phyloP scores from a whole-genome alignment of 2,329 filamentous ascomycete species.

The Colletotrichum sp. region DNA sequence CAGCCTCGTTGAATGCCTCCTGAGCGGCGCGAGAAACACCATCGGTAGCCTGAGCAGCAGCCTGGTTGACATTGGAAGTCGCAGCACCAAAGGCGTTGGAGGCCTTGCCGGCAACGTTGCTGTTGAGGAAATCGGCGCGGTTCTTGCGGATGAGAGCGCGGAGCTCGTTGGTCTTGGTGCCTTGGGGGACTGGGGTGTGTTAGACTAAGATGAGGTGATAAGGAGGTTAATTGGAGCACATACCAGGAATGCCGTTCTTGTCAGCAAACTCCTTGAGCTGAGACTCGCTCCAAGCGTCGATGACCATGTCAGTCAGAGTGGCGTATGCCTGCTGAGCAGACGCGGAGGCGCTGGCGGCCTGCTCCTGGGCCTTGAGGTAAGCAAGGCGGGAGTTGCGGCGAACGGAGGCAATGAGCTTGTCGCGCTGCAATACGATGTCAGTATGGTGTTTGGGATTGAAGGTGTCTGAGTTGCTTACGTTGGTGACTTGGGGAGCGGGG shows the following conservation, averaged over 20 bases:
- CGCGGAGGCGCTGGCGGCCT: conserved; percentile 63
- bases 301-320: conserved; percentile 79
- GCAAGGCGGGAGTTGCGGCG: conserved; percentile 89
- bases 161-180: conserved; percentile 88
- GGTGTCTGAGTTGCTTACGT: conserved; percentile 34
- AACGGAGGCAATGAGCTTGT: conserved; percentile 86
- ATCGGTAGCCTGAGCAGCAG: conserved; percentile 78
- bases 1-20: conserved; percentile 68
- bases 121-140: conserved; percentile 72
- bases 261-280: conserved; percentile 93
- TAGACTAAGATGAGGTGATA: neutral
- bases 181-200: conserved; percentile 75
- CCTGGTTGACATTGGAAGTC: conserved; percentile 75
- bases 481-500: conserved; percentile 81
- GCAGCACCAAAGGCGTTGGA: conserved; percentile 71
- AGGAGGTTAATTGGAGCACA: neutral
- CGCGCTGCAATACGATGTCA: conserved; percentile 55
- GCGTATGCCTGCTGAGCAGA: conserved; percentile 73
- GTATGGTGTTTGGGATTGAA: neutral
- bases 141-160: conserved; percentile 89
- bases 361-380: conserved; percentile 68
- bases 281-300: conserved; percentile 88
- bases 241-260: conserved; percentile 76
- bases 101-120: conserved; percentile 63
- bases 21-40: conserved; percentile 65